Percentiles rank a stretch among this genome's conserved stretches.
These are phyloP conservation scores for Cyclocybe cylindracea DNA, from an alignment of 768 basidiomycete genomes.

Conservation along the genomic window DNA sequence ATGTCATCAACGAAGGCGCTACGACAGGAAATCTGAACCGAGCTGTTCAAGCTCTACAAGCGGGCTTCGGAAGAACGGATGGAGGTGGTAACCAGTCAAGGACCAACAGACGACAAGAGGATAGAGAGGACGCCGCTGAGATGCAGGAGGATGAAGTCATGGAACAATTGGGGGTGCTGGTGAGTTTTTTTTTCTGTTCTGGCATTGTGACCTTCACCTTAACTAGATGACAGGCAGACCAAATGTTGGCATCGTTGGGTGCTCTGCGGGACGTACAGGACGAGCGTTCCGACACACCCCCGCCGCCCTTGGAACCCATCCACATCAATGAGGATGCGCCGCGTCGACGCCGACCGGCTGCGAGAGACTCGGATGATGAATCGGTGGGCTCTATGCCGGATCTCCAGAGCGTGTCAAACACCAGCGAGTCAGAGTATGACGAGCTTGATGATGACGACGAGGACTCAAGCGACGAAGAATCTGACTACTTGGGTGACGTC, in stretches of 20 bases:
- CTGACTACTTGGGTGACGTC: not conserved
- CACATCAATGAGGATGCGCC: not conserved
- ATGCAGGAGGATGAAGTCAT: conserved; percentile 24
- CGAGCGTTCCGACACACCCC: conserved; percentile 10
- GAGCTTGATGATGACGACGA: conserved; percentile 13
- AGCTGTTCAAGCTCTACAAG: conserved; percentile 18
- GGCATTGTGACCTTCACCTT: not conserved
- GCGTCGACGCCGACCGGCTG: not conserved
- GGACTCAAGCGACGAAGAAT: conserved; percentile 12
- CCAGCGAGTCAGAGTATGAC: conserved; percentile 29
- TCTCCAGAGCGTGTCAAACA: conserved; percentile 35
- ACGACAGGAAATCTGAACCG: conserved; percentile 14
- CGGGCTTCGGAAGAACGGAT: conserved; percentile 12
- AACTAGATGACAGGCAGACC: conserved; percentile 28
- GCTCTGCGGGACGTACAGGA: conserved; percentile 8
- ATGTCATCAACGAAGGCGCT: conserved; percentile 17
- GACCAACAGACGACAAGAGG: not conserved
- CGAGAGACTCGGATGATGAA: conserved; percentile 15
- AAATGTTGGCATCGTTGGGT: conserved; percentile 28
- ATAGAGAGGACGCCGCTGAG: conserved; percentile 8
- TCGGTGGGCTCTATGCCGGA: conserved; percentile 34
- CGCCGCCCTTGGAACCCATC: conserved; percentile 11
- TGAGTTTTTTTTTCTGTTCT: conserved; percentile 16
- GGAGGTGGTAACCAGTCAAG: not conserved
- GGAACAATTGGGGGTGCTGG: conserved; percentile 31